Evolutionary conservation across 2,329 filamentous ascomycete species (phyloP).

Genomic region (Trematosphaeria pertusa): DNA sequence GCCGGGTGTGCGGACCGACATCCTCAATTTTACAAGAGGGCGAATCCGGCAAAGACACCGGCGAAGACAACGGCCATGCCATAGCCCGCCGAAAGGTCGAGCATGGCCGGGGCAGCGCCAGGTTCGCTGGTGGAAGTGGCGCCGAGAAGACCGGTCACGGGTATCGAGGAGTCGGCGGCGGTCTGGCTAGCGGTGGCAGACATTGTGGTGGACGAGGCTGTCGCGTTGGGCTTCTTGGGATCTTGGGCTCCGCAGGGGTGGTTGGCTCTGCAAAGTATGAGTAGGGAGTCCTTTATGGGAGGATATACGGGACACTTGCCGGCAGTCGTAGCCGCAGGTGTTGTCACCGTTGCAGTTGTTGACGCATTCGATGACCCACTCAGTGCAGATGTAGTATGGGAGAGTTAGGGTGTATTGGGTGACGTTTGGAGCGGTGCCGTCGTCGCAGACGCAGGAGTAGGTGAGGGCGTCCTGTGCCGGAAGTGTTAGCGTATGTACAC

Average conservation of each 20-base stretch:
- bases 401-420: constrained; percentile 80
- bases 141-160: constrained; percentile 43
- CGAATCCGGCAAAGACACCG: constrained; percentile 65
- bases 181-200: constrained; percentile 49
- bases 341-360: constrained; percentile 62
- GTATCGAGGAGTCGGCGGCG: constrained; percentile 30
- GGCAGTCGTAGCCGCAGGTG: constrained; percentile 67
- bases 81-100: constrained; percentile 64
- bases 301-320: constrained; percentile 37
- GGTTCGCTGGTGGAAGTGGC: constrained; percentile 22
- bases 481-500: constrained; percentile 7
- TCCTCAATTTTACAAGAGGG: constrained; percentile 43
- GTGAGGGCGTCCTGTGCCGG: constrained; percentile 56
- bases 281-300: background rate
- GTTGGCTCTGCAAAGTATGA: constrained; percentile 51
- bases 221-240: constrained; percentile 66
- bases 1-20: too few relatives aligned
- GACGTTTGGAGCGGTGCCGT: constrained; percentile 72
- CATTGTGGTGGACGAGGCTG: constrained; percentile 56
- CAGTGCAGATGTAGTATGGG: constrained; percentile 77
- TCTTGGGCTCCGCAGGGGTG: constrained; percentile 75
- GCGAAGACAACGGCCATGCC: constrained; percentile 62
- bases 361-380: constrained; percentile 75
- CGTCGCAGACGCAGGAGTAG: constrained; percentile 76
- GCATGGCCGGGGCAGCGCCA: constrained; percentile 48